These are phyloP conservation scores for Zymoseptoria ardabiliae DNA, from an alignment of 2,329 filamentous ascomycete genomes.

Conservation along the genomic window DNA sequence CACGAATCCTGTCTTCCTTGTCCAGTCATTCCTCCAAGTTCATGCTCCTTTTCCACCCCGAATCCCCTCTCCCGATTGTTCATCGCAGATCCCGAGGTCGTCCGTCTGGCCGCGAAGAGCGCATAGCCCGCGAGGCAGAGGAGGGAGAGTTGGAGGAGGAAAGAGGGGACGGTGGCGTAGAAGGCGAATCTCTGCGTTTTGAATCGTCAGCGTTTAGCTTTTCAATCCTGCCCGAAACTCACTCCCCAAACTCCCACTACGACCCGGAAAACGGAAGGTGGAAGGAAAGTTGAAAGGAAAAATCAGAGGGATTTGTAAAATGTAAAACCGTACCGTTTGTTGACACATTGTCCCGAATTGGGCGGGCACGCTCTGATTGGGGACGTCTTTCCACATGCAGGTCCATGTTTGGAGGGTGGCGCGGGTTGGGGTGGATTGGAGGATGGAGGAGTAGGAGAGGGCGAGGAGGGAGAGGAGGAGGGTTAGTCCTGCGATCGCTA, in stretches of 20 bases:
- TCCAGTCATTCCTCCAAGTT: slow-evolving; percentile 4
- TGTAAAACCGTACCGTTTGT: slow-evolving; percentile 29
- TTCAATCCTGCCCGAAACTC: too few species aligned
- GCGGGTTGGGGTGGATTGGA: slow-evolving; percentile 22
- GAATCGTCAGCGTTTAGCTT: neutral
- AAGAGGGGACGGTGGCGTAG: slow-evolving; percentile 36
- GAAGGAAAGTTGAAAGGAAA: too few species aligned
- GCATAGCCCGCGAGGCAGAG: slow-evolving; percentile 16
- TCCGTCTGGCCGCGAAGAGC: slow-evolving; percentile 1
- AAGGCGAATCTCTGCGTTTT: too few species aligned
- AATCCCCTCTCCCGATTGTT: slow-evolving; percentile 1
- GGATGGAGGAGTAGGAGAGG: slow-evolving; percentile 31
- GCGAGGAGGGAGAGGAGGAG: slow-evolving; percentile 35
- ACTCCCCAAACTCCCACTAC: too few species aligned
- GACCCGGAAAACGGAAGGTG: too few species aligned
- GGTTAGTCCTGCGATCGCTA: slow-evolving; percentile 32
- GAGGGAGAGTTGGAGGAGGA: slow-evolving; percentile 32
- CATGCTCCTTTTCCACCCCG: slow-evolving; percentile 20
- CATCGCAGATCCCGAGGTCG: neutral
- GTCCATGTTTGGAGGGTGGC: slow-evolving; percentile 35
- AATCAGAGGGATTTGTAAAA: too few species aligned
- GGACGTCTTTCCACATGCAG: slow-evolving; percentile 25
- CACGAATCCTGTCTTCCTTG: neutral
- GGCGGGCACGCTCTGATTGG: slow-evolving; percentile 22
- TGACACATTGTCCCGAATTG: slow-evolving; percentile 35